These are phyloP conservation scores for Allium sativum DNA, from an alignment of 106 monocot species.

Conservation along the genomic window DNA sequence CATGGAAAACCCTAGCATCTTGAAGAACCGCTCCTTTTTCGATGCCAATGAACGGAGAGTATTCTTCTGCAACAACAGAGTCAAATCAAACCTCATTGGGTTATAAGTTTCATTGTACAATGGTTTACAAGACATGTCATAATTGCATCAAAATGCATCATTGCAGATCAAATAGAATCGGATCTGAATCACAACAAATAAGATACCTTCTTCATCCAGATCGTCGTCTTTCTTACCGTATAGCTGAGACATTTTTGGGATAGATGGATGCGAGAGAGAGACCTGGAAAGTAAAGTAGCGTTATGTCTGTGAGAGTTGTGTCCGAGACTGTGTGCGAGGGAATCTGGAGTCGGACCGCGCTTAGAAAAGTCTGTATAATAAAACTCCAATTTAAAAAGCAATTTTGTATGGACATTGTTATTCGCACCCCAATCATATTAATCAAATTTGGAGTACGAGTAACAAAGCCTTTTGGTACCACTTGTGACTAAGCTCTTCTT, in stretches of 20 bases:
- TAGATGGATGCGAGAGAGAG: not conserved
- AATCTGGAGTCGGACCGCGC: not conserved
- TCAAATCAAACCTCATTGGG: not conserved
- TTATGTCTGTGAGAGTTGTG: too few species aligned
- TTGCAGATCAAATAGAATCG: not conserved
- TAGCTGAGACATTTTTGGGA: constrained; percentile 58
- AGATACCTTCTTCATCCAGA: constrained; percentile 54
- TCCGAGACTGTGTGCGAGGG: not conserved
- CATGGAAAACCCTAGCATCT: constrained; percentile 94
- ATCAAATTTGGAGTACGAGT: too few species aligned
- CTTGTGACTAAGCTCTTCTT: too few species aligned
- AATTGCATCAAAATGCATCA: not conserved
- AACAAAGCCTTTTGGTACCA: too few species aligned
- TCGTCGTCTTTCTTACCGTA: constrained; percentile 88
- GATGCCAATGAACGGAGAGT: constrained; percentile 90
- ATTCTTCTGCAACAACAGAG: constrained; percentile 44
- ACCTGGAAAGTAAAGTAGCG: not conserved
- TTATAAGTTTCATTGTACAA: not conserved
- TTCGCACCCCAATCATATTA: too few species aligned
- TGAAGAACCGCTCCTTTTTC: constrained; percentile 95
- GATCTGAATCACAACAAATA: not conserved
- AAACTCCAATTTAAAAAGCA: too few species aligned
- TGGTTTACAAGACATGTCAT: not conserved
- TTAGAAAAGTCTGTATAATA: not conserved
- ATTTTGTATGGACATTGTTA: too few species aligned